Conservation (phyloP, 768 basidiomycete species). For the Rhodocollybia butyracea region DNA sequence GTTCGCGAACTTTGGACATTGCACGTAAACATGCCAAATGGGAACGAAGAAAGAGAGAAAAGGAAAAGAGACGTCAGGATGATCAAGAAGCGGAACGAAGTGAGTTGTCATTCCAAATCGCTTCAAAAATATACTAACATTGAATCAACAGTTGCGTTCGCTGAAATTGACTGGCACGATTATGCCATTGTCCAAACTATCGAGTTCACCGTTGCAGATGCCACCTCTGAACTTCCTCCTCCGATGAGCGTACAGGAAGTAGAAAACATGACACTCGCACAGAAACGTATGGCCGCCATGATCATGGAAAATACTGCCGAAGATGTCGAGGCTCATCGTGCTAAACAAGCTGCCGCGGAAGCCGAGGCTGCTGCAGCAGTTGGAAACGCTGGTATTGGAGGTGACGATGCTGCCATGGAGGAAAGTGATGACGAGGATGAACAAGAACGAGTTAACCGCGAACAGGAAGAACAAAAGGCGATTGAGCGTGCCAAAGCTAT, state of each 20-base stretch:
- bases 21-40: constrained; percentile 81
- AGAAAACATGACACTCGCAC: constrained; percentile 93
- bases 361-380: constrained; percentile 83
- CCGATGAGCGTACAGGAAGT: constrained; percentile 95
- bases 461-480: constrained; percentile 72
- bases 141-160: constrained; percentile 69
- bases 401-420: constrained; percentile 75
- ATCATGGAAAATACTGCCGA: constrained; percentile 94
- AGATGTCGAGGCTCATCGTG: constrained; percentile 79
- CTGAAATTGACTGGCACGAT: constrained; percentile 99
- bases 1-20: constrained; percentile 76
- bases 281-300: constrained; percentile 98
- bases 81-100: constrained; percentile 91
- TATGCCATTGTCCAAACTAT: constrained; percentile 98
- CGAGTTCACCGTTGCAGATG: constrained; percentile 93
- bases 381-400: constrained; percentile 52
- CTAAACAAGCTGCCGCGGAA: constrained; percentile 80
- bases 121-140: background rate
- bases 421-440: constrained; percentile 82
- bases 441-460: constrained; percentile 57
- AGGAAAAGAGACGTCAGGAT: constrained; percentile 82
- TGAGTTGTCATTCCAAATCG: constrained; percentile 34
- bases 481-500: constrained; percentile 76
- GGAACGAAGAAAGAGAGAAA: constrained; percentile 81
- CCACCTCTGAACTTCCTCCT: constrained; percentile 87